Conservation (phyloP, 2,329 filamentous ascomycete genomes). For the Beauveria bassiana region DNA sequence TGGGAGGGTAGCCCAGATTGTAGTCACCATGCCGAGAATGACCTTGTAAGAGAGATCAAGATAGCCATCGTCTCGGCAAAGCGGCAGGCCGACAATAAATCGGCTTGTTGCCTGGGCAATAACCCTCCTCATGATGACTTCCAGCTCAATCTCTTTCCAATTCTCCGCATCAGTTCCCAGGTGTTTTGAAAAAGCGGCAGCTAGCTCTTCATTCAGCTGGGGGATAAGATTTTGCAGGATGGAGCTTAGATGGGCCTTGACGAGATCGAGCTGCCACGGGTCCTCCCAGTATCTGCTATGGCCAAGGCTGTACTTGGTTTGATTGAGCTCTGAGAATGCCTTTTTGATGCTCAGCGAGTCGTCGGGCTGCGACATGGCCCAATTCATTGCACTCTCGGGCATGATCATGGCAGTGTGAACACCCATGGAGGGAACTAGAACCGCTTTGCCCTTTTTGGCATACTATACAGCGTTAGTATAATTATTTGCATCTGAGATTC, state of each 20-base stretch:
- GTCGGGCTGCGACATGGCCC: slow-evolving; percentile 33
- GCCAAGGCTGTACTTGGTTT: slow-evolving; percentile 30
- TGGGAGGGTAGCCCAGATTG: slow-evolving; percentile 26
- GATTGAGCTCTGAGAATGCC: slow-evolving; percentile 32
- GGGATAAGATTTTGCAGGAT: slow-evolving; percentile 26
- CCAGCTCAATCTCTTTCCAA: background rate
- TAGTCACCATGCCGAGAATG: slow-evolving; percentile 21
- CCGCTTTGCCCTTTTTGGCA: slow-evolving; percentile 32
- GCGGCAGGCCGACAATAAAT: slow-evolving; percentile 24
- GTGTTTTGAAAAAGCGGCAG: background rate
- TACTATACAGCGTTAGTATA: slow-evolving; percentile 23
- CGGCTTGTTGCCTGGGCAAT: slow-evolving; percentile 15
- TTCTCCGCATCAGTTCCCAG: background rate
- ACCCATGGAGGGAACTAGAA: slow-evolving; percentile 33
- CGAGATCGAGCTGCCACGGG: slow-evolving; percentile 26
- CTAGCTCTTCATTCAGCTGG: slow-evolving; percentile 26
- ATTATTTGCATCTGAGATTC: background rate
- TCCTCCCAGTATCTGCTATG: slow-evolving; percentile 26
- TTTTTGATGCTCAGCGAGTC: slow-evolving; percentile 24
- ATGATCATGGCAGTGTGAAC: slow-evolving; percentile 21
- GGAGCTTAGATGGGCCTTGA: slow-evolving; percentile 29
- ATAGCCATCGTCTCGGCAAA: slow-evolving; percentile 16
- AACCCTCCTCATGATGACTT: background rate
- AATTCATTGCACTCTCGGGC: slow-evolving; percentile 31
- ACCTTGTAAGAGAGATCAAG: slow-evolving; percentile 17